Conservation (phyloP, 257 asterid species). For the Salvia splendens region DNA sequence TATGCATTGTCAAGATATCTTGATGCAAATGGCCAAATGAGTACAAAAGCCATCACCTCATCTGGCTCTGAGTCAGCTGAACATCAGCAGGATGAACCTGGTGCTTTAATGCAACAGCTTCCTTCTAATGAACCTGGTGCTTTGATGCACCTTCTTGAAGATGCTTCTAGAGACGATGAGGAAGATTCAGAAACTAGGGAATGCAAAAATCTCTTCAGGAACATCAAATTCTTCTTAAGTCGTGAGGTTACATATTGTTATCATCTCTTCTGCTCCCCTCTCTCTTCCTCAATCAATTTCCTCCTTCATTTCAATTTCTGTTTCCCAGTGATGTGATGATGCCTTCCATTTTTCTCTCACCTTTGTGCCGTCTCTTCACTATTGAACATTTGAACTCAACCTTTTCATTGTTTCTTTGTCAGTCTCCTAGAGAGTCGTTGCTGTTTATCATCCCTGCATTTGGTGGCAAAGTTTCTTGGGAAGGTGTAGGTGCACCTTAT, state of each 20-base stretch:
- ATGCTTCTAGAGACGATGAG: conserved; percentile 56
- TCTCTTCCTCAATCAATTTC: neutral
- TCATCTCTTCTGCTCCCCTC: neutral
- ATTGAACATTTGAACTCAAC: conserved; percentile 5
- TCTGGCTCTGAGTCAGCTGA: conserved; percentile 47
- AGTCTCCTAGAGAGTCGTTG: conserved; percentile 96
- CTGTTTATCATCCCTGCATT: conserved; percentile 85
- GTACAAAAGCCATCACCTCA: conserved; percentile 34
- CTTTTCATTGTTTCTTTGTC: conserved; percentile 26
- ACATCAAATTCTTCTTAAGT: conserved; percentile 74
- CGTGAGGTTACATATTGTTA: conserved; percentile 60
- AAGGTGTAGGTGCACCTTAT: conserved; percentile 94
- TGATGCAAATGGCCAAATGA: conserved; percentile 59
- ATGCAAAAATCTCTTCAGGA: conserved; percentile 73
- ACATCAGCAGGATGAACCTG: conserved; percentile 52
- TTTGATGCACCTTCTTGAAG: conserved; percentile 75
- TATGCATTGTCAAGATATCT: conserved; percentile 87
- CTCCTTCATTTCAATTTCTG: neutral
- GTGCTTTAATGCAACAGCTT: conserved; percentile 80
- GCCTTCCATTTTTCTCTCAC: neutral
- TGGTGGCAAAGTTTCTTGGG: conserved; percentile 98
- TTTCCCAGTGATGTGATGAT: neutral
- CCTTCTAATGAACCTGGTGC: conserved; percentile 91
- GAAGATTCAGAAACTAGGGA: conserved; percentile 73
- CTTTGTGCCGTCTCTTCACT: neutral